Base-by-base conservation (phyloP, 371 early-diverging fungal species). In the Rhizomucor pusillus region DNA sequence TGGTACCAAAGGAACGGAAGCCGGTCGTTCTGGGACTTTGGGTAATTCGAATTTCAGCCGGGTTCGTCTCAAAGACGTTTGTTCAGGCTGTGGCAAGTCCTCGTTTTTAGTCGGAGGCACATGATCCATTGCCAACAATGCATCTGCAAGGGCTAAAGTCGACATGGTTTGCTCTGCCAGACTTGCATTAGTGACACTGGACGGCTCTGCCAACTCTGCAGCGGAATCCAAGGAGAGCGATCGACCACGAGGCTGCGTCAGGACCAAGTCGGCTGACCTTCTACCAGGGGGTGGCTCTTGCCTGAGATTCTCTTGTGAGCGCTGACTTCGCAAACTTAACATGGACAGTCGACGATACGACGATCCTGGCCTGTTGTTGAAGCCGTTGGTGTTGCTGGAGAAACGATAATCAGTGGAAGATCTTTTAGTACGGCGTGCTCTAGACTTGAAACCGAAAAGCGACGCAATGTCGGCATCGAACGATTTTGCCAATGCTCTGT, bases 401-500 rank as follows among this genome's bases (percentile, higher is more conserved):
- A 29, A 7, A 29, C 29, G 29, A 29, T 29, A 7, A 29, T 29
- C 29, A 7, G 5, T 29, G 3, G 29, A 29, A 7, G 29, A 29
- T 29, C 7, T 29, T 29, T 7, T 29, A 29, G 29, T 29, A 7
- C 29, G 29, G 29, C 29, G 29, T 35, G 37, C 45, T 39, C 47
- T 47, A 25, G 65, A 52, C 35, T 56, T 62, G 47, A 71, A 61
- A 9, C 61, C 55, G 40, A 67, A 71, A 16, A 67, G 25, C 33
- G 57, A 48, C 10, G 66, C 59, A 11, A 65, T 54, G 23, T 66
- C 71, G 14, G 67, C 56, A 25, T 59, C 62, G 33, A 62, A 44
- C 1, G 67, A 55, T 37, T 69, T 74, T 20, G 68, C 61, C 20
- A 77, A 50, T 0, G 62, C 54, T 23, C 72, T 60, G 16, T 62